Base-by-base conservation (phyloP, 768 basidiomycete genomes). In the Arthromyces matolae region DNA sequence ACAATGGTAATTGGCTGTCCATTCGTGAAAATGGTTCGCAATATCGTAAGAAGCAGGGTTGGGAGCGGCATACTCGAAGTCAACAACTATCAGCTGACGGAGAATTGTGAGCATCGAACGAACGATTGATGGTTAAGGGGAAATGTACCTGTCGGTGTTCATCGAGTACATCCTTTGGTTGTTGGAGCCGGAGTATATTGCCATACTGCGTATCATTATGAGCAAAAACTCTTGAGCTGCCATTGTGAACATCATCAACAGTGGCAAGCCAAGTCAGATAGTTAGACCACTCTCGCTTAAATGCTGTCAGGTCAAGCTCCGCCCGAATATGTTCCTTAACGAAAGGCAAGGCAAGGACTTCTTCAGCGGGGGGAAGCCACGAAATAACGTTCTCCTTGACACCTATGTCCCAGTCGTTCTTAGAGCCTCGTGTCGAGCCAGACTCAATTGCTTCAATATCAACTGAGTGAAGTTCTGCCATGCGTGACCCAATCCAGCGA, bases 131-230 rank as follows among this genome's bases (percentile, higher is more conserved):
- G 23, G 13, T 13, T 7, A 20, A 6, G 13, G n/a, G 20, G 24
- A 45, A 24, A 65, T 72, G 54, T 56, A 91, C 89, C 73, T 88
- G 82, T 47, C 83, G 83, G 64, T 94, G 91, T 42, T 84, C 82
- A 19, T 87, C 81, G 20, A 71, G 60, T n/a, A 75, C 76, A 45
- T 77, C 72, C 42, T 76, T 72, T 27, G 72, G 65, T 36, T 71
- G 71, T 41, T 77, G 83, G 58, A 96, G 73, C 59, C 80, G 74
- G 49, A 98, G 71, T 18, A 98, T 67, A 67, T 99, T 99, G 39
- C 94, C 95, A 62, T 92, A 94, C 68, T 98, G 96, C 7, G 93
- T 77, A 65, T 98, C 96, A 63, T 97, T 99, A 69, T 99, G 95
- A 50, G 87, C 79, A 58, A 90, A 88, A 8, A 91, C 86, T 36